These are phyloP conservation scores for Entomophthora muscae DNA, from an alignment of 371 early-diverging fungal species.

Conservation along the genomic window DNA sequence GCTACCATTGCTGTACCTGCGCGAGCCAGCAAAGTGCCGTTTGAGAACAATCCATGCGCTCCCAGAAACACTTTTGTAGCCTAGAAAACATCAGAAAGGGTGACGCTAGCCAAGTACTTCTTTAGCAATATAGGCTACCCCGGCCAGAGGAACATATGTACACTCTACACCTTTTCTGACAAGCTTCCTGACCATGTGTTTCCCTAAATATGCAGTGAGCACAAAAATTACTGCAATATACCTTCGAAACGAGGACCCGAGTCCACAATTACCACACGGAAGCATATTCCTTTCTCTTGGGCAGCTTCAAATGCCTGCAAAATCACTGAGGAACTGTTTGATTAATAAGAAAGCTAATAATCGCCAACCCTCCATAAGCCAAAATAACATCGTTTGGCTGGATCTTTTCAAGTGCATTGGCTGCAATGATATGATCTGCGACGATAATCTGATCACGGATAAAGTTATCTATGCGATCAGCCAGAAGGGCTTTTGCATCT, in stretches of 20 bases:
- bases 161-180: slow-evolving; percentile 52
- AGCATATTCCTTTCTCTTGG: slow-evolving; percentile 51
- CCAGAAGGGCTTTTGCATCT: slow-evolving; percentile 36
- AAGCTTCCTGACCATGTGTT: slow-evolving; percentile 40
- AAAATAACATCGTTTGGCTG: slow-evolving; percentile 87
- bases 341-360: slow-evolving; percentile 8
- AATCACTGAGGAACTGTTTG: slow-evolving; percentile 61
- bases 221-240: slow-evolving; percentile 8
- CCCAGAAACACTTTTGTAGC: slow-evolving; percentile 89
- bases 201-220: slow-evolving; percentile 22
- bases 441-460: slow-evolving; percentile 77
- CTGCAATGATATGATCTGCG: slow-evolving; percentile 64
- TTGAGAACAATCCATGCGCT: slow-evolving; percentile 77
- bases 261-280: slow-evolving; percentile 86
- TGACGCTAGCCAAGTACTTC: too few relatives aligned
- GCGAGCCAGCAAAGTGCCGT: slow-evolving; percentile 84
- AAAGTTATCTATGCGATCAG: slow-evolving; percentile 65
- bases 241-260: slow-evolving; percentile 84
- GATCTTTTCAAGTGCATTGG: slow-evolving; percentile 69
- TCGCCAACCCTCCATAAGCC: slow-evolving; percentile 47
- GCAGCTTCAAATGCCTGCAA: slow-evolving; percentile 57
- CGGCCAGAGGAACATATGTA: slow-evolving; percentile 49
- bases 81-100: slow-evolving; percentile 60
- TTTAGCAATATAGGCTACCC: slow-evolving; percentile 17
- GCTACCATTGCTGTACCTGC: slow-evolving; percentile 86